Conservation (phyloP, 2,329 filamentous ascomycete genomes). For the Alternaria ventricosa region DNA sequence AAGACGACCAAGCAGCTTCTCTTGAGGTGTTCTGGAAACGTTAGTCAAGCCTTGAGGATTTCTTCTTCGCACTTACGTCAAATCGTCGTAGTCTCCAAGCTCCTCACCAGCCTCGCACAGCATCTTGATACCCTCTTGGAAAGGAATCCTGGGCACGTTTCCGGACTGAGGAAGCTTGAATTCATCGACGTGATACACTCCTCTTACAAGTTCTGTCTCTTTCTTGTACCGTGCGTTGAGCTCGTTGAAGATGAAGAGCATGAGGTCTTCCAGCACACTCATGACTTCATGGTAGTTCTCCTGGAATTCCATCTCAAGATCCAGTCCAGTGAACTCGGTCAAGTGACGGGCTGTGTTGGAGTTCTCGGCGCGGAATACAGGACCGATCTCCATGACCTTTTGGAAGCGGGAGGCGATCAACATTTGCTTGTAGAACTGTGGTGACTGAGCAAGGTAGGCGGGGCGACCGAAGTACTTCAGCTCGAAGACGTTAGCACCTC, state of each 20-base stretch:
- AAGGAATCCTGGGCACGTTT: slow-evolving; percentile 77
- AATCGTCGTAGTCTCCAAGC: slow-evolving; percentile 78
- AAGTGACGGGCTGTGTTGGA: slow-evolving; percentile 84
- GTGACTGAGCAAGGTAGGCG: slow-evolving; percentile 80
- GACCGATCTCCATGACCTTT: slow-evolving; percentile 78
- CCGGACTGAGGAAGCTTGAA: slow-evolving; percentile 77
- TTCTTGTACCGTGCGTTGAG: slow-evolving; percentile 70
- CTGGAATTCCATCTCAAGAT: slow-evolving; percentile 89
- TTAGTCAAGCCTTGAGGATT: background rate
- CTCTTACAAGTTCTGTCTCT: slow-evolving; percentile 74
- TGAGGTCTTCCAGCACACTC: slow-evolving; percentile 73
- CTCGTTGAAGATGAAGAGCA: slow-evolving; percentile 81
- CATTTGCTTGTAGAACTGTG: slow-evolving; percentile 88
- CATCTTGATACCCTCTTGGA: slow-evolving; percentile 78
- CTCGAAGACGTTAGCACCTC: slow-evolving; percentile 89
- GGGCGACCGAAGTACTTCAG: slow-evolving; percentile 87
- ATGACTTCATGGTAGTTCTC: slow-evolving; percentile 79
- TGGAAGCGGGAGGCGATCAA: slow-evolving; percentile 81
- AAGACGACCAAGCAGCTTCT: slow-evolving; percentile 86
- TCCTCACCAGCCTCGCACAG: slow-evolving; percentile 79
- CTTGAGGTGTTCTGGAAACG: slow-evolving; percentile 68
- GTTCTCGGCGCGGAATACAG: slow-evolving; percentile 86
- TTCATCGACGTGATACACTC: slow-evolving; percentile 76
- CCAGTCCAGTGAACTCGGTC: slow-evolving; percentile 88
- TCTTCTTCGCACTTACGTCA: slow-evolving; percentile 54